Evolutionary conservation across 345 rosid species (phyloP).

Genomic region (Gossypium australe): DNA sequence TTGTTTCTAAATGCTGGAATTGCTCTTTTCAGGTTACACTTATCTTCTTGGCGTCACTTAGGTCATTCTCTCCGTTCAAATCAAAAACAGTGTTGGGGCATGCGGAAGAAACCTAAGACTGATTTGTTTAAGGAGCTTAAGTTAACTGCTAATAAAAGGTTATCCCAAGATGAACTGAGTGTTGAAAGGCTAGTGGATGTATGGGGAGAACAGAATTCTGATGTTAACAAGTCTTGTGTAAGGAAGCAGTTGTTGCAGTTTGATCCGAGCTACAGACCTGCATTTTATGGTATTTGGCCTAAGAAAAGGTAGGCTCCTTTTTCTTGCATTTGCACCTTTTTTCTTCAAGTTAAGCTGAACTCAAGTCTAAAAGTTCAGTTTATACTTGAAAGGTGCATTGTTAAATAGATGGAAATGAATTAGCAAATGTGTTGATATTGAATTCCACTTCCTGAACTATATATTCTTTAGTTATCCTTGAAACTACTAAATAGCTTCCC

Average conservation of each 20-base stretch:
- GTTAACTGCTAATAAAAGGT: conserved; percentile 41
- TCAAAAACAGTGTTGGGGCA: conserved; percentile 61
- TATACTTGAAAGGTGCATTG: neutral
- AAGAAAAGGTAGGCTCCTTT: conserved; percentile 52
- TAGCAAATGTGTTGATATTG: neutral
- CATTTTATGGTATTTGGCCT: conserved; percentile 92
- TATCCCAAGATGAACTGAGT: conserved; percentile 39
- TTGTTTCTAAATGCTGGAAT: conserved; percentile 10
- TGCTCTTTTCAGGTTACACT: conserved; percentile 49
- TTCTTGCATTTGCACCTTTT: neutral
- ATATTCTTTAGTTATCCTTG: neutral
- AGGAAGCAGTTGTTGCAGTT: conserved; percentile 75
- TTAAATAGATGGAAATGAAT: neutral
- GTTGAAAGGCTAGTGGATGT: conserved; percentile 50
- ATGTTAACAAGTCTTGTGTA: conserved; percentile 31
- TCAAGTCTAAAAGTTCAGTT: neutral
- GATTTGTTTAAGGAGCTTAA: conserved; percentile 64
- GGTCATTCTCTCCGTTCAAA: conserved; percentile 42
- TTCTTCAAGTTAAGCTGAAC: neutral
- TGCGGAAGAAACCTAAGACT: conserved; percentile 63
- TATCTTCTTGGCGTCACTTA: conserved; percentile 61
- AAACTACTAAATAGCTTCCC: neutral
- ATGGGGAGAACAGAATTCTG: conserved; percentile 36
- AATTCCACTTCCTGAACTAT: neutral
- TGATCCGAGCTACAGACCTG: conserved; percentile 81